Percentiles rank a stretch among this genome's conserved stretches.
Conservation (phyloP, 2,329 filamentous ascomycete species). For the Aspergillus intermedius region DNA sequence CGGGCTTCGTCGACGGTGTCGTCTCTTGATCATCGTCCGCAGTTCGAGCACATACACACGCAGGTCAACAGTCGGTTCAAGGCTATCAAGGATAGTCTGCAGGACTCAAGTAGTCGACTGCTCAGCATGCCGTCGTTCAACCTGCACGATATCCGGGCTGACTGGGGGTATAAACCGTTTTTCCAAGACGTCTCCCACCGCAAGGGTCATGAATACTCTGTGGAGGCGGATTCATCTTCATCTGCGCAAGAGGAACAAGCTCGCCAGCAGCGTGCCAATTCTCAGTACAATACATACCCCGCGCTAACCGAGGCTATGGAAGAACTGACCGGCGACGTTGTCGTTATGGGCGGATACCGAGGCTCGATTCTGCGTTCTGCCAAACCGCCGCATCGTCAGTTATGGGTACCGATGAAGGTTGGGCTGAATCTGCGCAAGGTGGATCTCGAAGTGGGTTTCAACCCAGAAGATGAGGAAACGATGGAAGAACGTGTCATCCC, state of each 20-base stretch:
- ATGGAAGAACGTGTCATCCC: constrained; percentile 80
- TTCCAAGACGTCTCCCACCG: constrained; percentile 20
- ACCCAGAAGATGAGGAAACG: constrained; percentile 71
- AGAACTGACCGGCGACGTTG: constrained; percentile 71
- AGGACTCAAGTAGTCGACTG: constrained; percentile 70
- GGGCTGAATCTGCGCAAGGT: constrained; percentile 87
- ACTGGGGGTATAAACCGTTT: constrained; percentile 30
- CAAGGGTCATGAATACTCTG: constrained; percentile 7
- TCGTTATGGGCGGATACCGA: constrained; percentile 83
- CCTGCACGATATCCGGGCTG: constrained; percentile 32
- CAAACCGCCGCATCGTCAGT: constrained; percentile 71
- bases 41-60: constrained; percentile 72
- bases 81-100: constrained; percentile 79
- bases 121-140: constrained; percentile 42
- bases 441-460: constrained; percentile 78
- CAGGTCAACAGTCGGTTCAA: constrained; percentile 86
- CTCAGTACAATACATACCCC: constrained; percentile 23
- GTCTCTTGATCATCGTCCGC: constrained; percentile 74
- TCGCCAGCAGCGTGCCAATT: neutral
- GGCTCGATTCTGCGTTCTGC: constrained; percentile 84
- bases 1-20: constrained; percentile 71
- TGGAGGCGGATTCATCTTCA: neutral
- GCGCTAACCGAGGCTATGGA: constrained; percentile 57
- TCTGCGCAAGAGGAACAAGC: neutral
- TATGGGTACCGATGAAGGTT: constrained; percentile 92